Evolutionary conservation across 352 stramenopile genomes (phyloP).

Genomic region (Pythium utonaiense): DNA sequence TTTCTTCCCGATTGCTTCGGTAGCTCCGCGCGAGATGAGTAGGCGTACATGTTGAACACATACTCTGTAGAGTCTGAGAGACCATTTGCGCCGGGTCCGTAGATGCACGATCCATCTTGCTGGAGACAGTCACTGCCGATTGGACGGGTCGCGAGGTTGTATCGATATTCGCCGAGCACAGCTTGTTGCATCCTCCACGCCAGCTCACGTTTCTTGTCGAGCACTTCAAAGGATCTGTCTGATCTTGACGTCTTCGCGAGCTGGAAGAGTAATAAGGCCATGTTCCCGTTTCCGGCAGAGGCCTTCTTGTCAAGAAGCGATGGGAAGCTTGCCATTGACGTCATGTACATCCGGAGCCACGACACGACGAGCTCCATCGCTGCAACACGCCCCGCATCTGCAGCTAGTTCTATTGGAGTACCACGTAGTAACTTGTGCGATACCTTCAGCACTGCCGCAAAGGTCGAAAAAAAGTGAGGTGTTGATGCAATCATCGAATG

Average conservation of each 20-base stretch:
- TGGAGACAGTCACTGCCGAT: constrained; percentile 34
- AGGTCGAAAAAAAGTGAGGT: constrained; percentile 16
- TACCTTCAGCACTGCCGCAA: constrained; percentile 21
- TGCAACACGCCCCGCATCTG: constrained; percentile 7
- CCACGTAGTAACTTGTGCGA: constrained; percentile 21
- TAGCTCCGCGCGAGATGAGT: constrained; percentile 54
- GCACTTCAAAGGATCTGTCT: constrained; percentile 31
- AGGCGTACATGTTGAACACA: constrained; percentile 72
- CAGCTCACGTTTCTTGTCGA: constrained; percentile 18
- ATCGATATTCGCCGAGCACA: constrained; percentile 35
- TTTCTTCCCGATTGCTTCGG: constrained; percentile 69
- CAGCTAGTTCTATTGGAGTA: constrained; percentile 1
- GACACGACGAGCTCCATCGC: constrained; percentile 40
- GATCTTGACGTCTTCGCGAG: constrained; percentile 54
- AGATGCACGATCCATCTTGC: constrained; percentile 32
- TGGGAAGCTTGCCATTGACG: constrained; percentile 37
- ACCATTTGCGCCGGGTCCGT: constrained; percentile 21
- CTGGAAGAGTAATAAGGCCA: constrained; percentile 53
- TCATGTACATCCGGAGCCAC: constrained; percentile 55
- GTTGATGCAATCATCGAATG: neutral
- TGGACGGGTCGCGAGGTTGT: constrained; percentile 38
- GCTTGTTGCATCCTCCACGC: constrained; percentile 46
- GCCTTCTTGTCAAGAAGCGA: constrained; percentile 65
- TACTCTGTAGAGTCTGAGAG: constrained; percentile 37
- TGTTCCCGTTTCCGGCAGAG: constrained; percentile 51